Evolutionary conservation across 139 green algal species (phyloP).

Genomic region (Tetraselmis chui): DNA sequence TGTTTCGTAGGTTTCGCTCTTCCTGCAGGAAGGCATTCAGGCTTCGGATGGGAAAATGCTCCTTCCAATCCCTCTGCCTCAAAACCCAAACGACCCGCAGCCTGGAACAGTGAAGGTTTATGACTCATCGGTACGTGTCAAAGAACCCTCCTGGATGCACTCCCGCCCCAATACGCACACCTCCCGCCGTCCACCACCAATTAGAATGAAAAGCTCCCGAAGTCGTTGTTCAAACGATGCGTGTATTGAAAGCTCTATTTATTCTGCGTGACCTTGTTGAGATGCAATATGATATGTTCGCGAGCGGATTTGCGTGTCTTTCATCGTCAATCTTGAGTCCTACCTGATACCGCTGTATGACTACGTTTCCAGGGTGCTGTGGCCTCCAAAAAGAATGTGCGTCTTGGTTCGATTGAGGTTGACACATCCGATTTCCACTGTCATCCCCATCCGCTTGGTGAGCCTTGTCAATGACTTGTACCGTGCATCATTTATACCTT

Average conservation of each 20-base stretch:
- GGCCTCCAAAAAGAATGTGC: neutral
- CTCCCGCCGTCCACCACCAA: conserved; percentile 4
- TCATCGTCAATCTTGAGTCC: no score
- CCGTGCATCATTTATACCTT: no score
- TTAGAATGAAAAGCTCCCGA: neutral
- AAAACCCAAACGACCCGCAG: neutral
- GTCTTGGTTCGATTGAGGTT: neutral
- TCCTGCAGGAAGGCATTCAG: conserved; percentile 61
- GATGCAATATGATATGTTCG: no score
- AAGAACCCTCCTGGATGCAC: no score
- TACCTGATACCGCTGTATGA: no score
- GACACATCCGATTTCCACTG: neutral
- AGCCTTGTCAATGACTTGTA: no score
- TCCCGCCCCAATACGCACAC: conserved; percentile 17
- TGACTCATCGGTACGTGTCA: conserved; percentile 9
- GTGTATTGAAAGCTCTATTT: no score
- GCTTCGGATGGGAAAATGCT: conserved; percentile 32
- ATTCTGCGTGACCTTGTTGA: no score
- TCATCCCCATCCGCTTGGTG: neutral
- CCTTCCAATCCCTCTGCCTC: conserved; percentile 27
- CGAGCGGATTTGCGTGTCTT: no score
- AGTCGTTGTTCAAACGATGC: no score
- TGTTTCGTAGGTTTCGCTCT: conserved; percentile 45
- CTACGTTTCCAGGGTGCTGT: neutral
- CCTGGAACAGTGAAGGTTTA: conserved; percentile 32